Base-by-base conservation (phyloP, 2,329 filamentous ascomycete genomes). In the Tympanopsis confertula region DNA sequence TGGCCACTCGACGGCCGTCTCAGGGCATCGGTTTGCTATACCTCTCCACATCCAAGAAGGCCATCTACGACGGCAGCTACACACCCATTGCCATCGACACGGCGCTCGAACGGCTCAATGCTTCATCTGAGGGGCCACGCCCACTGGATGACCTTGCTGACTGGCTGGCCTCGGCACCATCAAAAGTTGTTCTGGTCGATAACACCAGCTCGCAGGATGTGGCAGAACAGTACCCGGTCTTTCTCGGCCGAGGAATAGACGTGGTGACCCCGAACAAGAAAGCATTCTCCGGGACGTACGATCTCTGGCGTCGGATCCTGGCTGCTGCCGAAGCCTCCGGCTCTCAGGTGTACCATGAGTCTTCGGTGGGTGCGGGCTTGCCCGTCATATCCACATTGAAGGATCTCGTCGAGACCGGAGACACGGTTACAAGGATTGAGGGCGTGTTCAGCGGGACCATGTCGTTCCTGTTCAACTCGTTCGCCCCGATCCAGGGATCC, bases 231-330 rank as follows among this genome's bases (percentile, higher is more conserved):
- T 98, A 98, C 60, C 88, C 91, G 1, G 59, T 72, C 35, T 85
- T 94, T 59, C 67, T 98, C 43, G 71, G 74, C 51, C 75, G 78
- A 45, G 89, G 88, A 12, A 80, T 98, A 58, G 89, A 78, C 59
- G 78, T 98, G 50, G 86, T 96, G 19, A 98, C 91, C 1, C 88
- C 91, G 32, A 98, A 96, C 71, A 98, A 98, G 69, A 98, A 98
- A 64, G 89, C 84, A 13, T 98, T 98, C 63, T 93, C 86, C 0
- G 79, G 83, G 41, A 78, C 75, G 35, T 78, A 85, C 51, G 68
- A 77, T 48, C 67, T 94, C 39, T 98, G 89, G 88, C 74, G 85
- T 52, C 76, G 83, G 44, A 95, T 98, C 54, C 93, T 94, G 59
- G 63, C 67, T 3, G 72, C 85, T 1, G 81, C 87, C 1, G 68